Conservation (phyloP, 352 stramenopile species). For the Phytopythium mirpurense region DNA sequence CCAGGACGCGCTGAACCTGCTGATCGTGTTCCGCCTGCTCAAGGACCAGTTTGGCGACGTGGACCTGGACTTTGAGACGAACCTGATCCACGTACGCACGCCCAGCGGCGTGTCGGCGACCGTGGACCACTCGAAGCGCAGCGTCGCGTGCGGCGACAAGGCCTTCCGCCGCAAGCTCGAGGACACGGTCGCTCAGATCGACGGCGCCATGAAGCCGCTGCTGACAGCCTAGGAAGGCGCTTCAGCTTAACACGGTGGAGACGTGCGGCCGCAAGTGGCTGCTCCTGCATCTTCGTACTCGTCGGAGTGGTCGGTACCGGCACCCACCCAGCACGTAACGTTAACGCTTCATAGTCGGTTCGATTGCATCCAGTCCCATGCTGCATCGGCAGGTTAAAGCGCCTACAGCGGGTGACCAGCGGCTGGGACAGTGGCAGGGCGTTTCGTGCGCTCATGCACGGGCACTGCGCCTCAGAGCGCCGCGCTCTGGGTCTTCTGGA, state of each 20-base stretch:
- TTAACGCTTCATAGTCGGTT: too few species aligned
- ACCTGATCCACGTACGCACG: conserved; percentile 84
- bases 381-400: too few species aligned
- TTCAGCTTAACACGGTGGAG: neutral
- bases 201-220: conserved; percentile 62
- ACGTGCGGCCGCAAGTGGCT: too few species aligned
- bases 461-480: too few species aligned
- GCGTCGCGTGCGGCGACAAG: conserved; percentile 61
- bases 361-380: too few species aligned
- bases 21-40: conserved; percentile 78
- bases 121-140: conserved; percentile 54
- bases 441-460: neutral
- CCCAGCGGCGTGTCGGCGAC: conserved; percentile 61
- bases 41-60: conserved; percentile 87
- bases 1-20: conserved; percentile 77
- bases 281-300: too few species aligned
- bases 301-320: too few species aligned
- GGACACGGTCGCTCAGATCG: conserved; percentile 58
- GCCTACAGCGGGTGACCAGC: too few species aligned
- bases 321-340: too few species aligned
- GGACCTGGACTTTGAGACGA: conserved; percentile 83
- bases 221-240: conserved; percentile 25
- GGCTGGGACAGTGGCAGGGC: too few species aligned
- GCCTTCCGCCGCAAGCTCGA: conserved; percentile 72
- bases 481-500: conserved; percentile 9